Conservation (phyloP, 1,139 yeast species). For the Saccharomycopsis crataegensis region DNA sequence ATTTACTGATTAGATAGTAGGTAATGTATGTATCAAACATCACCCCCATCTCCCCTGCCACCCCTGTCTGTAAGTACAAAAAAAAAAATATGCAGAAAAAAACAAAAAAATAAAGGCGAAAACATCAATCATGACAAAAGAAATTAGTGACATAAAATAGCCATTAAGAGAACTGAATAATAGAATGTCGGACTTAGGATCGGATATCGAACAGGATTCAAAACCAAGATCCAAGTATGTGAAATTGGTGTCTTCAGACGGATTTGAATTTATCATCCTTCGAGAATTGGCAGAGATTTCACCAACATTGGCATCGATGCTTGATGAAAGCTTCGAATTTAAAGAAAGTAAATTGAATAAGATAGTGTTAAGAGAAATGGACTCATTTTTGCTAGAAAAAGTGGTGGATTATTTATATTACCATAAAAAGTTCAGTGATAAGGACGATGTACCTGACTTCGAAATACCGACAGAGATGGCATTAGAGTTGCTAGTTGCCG, state of each 20-base stretch:
- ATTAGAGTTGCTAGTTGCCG: conserved; percentile 81
- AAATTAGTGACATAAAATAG: too few relatives aligned
- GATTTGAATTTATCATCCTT: conserved; percentile 53
- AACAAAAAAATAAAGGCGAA: background rate
- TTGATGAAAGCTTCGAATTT: conserved; percentile 38
- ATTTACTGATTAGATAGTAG: too few relatives aligned
- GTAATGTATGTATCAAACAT: too few relatives aligned
- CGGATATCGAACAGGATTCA: background rate
- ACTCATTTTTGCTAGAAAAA: conserved; percentile 67
- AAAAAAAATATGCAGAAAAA: background rate
- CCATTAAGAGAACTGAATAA: too few relatives aligned
- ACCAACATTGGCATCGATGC: conserved; percentile 68
- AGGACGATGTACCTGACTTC: conserved; percentile 68
- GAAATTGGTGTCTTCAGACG: conserved; percentile 70
- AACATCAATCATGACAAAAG: background rate
- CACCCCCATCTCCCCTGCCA: too few relatives aligned
- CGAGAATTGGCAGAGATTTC: conserved; percentile 80
- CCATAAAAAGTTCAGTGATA: conserved; percentile 55
- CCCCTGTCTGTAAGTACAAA: background rate
- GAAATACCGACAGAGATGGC: conserved; percentile 93
- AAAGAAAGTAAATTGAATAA: conserved; percentile 44
- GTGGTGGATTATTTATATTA: conserved; percentile 83
- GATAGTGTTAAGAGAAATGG: conserved; percentile 51
- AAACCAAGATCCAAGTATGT: conserved; percentile 35
- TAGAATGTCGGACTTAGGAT: background rate